phyloP scores from a whole-genome alignment of 177 flowering plant genomes.

The Tripterygium wilfordii region DNA sequence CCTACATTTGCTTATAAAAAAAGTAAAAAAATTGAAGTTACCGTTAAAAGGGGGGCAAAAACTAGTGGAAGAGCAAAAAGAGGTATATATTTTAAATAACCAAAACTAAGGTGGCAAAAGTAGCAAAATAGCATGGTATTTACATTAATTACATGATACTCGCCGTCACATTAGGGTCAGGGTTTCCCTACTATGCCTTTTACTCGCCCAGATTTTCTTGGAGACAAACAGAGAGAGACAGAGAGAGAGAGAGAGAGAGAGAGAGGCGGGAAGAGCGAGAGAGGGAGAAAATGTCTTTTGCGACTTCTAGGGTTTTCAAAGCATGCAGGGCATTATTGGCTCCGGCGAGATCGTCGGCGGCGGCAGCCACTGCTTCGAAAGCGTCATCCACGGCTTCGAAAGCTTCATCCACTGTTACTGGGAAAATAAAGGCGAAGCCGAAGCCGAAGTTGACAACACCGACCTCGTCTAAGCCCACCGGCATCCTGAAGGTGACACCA shows the following conservation, averaged over 20 bases:
- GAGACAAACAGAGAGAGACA: too few relatives aligned
- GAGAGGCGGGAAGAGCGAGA: slow-evolving; percentile 1
- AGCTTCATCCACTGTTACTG: not conserved
- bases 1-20: too few relatives aligned
- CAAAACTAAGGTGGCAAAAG: too few relatives aligned
- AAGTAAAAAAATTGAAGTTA: too few relatives aligned
- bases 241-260: not conserved
- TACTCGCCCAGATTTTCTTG: too few relatives aligned
- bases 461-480: slow-evolving; percentile 11
- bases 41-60: too few relatives aligned
- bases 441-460: not conserved
- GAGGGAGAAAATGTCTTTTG: not conserved
- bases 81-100: too few relatives aligned
- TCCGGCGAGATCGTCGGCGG: slow-evolving; percentile 12
- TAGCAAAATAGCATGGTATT: too few relatives aligned
- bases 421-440: slow-evolving; percentile 1
- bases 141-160: too few relatives aligned
- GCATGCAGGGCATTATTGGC: slow-evolving; percentile 17
- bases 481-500: slow-evolving; percentile 35
- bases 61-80: too few relatives aligned
- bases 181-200: too few relatives aligned
- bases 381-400: slow-evolving; percentile 1
- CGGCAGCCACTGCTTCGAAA: slow-evolving; percentile 4
- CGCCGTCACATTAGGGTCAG: too few relatives aligned
- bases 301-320: slow-evolving; percentile 13